Evolutionary conservation across 305 asterid genomes (phyloP).

Genomic region (Solanum hybrid): DNA sequence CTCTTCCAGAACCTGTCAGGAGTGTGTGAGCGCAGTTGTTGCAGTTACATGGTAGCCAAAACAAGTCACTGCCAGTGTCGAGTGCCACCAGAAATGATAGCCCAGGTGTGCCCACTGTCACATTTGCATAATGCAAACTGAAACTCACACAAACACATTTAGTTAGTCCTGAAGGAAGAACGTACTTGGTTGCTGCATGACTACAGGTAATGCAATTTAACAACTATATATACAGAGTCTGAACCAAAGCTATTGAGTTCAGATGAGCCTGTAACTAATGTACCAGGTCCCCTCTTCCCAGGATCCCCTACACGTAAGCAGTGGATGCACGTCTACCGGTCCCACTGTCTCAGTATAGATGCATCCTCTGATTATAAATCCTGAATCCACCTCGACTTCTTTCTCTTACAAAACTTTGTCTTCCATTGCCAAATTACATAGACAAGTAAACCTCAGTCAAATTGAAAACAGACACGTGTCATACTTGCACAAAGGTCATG

Average conservation of each 20-base stretch:
- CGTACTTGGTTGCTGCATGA: background rate
- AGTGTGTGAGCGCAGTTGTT: constrained; percentile 35
- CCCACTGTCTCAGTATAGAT: background rate
- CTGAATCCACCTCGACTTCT: background rate
- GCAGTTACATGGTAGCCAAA: constrained; percentile 90
- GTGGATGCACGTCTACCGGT: background rate
- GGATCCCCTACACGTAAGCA: background rate
- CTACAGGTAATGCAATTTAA: background rate
- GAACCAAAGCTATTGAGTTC: background rate
- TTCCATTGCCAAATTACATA: background rate
- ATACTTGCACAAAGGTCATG: background rate
- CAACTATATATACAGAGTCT: background rate
- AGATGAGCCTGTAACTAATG: background rate
- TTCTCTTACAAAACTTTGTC: background rate
- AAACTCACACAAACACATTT: constrained; percentile 11
- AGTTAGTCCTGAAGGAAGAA: background rate
- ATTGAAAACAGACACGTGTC: background rate
- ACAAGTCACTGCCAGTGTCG: constrained; percentile 89
- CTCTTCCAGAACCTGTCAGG: constrained; percentile 31
- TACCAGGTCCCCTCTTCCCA: background rate
- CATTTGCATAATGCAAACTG: constrained; percentile 83
- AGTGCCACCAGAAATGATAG: constrained; percentile 61
- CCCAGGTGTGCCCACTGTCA: constrained; percentile 61
- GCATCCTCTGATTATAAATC: background rate
- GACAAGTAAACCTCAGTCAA: background rate